A percentile compares a stretch with the other conserved stretches of the same genome.
These are phyloP conservation scores for Heterobasidion occidentale DNA, from an alignment of 1,284 basidiomycete genomes.

Conservation along the genomic window DNA sequence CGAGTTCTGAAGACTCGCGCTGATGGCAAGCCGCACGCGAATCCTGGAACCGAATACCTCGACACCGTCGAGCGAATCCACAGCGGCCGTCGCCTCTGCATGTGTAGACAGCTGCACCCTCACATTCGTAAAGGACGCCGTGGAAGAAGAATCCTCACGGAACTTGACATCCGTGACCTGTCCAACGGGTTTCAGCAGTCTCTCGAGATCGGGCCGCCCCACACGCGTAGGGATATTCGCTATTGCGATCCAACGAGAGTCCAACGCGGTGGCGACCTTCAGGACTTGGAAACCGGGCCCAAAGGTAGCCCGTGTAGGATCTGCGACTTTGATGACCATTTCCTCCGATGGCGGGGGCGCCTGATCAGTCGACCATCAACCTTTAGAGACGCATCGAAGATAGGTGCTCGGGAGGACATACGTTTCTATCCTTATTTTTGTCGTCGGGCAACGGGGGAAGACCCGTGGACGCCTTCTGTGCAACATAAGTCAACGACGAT, in stretches of 20 bases:
- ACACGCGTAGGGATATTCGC: constrained; percentile 19
- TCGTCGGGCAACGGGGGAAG: too few relatives aligned
- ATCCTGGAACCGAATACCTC: constrained; percentile 29
- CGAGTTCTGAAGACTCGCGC: constrained; percentile 25
- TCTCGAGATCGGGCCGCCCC: constrained; percentile 10
- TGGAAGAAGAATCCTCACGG: constrained; percentile 13
- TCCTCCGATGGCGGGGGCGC: constrained; percentile 3
- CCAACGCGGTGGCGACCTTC: constrained; percentile 32
- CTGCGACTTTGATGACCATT: constrained; percentile 15
- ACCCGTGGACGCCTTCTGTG: too few relatives aligned
- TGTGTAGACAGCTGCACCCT: constrained; percentile 37
- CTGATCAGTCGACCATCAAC: too few relatives aligned
- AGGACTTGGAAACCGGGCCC: constrained; percentile 30
- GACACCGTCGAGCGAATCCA: constrained; percentile 36
- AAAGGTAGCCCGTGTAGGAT: constrained; percentile 25
- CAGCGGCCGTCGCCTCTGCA: constrained; percentile 41
- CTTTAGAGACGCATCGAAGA: too few relatives aligned
- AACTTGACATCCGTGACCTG: constrained; percentile 32
- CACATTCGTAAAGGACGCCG: constrained; percentile 20
- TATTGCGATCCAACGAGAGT: constrained; percentile 32
- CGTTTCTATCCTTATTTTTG: too few relatives aligned
- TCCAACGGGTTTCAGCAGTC: constrained; percentile 29
- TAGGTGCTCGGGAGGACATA: too few relatives aligned
- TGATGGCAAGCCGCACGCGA: constrained; percentile 30
- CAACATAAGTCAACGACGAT: too few relatives aligned